Evolutionary conservation across 805 yeast genomes (phyloP).

Genomic region (Ogataea neopini): DNA sequence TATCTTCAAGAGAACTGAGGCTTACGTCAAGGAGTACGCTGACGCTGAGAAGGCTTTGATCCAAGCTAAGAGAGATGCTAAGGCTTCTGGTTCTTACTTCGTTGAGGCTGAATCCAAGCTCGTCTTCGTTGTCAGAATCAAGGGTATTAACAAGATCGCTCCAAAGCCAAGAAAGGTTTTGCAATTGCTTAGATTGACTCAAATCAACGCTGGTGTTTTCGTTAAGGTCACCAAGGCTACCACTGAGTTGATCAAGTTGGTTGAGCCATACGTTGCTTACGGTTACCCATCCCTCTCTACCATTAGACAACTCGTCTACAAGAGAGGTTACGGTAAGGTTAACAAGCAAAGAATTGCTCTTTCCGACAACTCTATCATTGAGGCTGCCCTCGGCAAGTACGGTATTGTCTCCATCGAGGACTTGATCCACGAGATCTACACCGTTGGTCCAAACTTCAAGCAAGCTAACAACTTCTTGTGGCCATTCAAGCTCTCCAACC

Average conservation of each 20-base stretch:
- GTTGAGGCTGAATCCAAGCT: slow-evolving; percentile 94
- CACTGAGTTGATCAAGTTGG: slow-evolving; percentile 85
- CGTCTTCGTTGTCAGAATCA: slow-evolving; percentile 95
- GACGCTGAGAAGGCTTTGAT: slow-evolving; percentile 87
- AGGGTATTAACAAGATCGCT: slow-evolving; percentile 98
- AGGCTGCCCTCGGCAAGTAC: slow-evolving; percentile 86
- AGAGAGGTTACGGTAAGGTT: slow-evolving; percentile 97
- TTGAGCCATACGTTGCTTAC: slow-evolving; percentile 95
- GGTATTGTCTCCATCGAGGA: slow-evolving; percentile 92
- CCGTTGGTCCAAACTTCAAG: slow-evolving; percentile 98
- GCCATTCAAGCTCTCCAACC: slow-evolving; percentile 97
- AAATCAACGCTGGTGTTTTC: slow-evolving; percentile 93
- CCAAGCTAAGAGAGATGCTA: slow-evolving; percentile 89
- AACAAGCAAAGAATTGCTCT: slow-evolving; percentile 94
- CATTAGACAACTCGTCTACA: slow-evolving; percentile 90
- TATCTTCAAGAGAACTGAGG: slow-evolving; percentile 87
- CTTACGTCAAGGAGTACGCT: slow-evolving; percentile 92
- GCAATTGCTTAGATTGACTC: slow-evolving; percentile 89
- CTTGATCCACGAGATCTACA: slow-evolving; percentile 92
- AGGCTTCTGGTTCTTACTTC: slow-evolving; percentile 91
- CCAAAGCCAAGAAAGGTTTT: slow-evolving; percentile 99
- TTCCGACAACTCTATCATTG: slow-evolving; percentile 84
- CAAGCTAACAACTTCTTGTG: slow-evolving; percentile 98
- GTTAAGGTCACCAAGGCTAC: slow-evolving; percentile 96
- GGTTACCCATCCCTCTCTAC: slow-evolving; percentile 96